Conservation (phyloP, 1,284 basidiomycete genomes). For the Trametes pubescens region DNA sequence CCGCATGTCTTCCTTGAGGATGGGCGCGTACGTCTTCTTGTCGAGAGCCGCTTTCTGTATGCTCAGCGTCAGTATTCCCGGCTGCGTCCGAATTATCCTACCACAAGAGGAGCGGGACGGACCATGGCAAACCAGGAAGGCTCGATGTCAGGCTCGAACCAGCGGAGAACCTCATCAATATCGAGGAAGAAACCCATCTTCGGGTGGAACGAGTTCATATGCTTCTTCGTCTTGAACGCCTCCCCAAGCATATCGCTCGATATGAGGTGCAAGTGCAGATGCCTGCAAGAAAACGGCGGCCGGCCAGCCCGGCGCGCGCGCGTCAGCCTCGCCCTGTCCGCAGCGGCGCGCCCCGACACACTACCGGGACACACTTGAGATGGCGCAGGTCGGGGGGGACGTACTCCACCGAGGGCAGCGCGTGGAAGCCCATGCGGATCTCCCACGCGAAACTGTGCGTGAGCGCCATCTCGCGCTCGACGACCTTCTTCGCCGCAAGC, state of each 20-base stretch:
- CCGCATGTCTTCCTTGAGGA: slow-evolving; percentile 71
- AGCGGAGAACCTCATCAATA: slow-evolving; percentile 76
- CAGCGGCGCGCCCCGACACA: background rate
- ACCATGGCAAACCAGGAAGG: slow-evolving; percentile 62
- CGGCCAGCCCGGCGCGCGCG: background rate
- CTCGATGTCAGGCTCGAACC: slow-evolving; percentile 75
- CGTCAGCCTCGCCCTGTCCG: slow-evolving; percentile 1
- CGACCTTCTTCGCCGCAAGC: slow-evolving; percentile 64
- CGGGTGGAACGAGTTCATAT: slow-evolving; percentile 95
- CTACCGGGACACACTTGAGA: slow-evolving; percentile 26
- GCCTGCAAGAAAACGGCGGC: slow-evolving; percentile 53
- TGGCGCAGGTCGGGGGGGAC: slow-evolving; percentile 40
- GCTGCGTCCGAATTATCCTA: background rate
- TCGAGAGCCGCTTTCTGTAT: slow-evolving; percentile 62
- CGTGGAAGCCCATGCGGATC: slow-evolving; percentile 89
- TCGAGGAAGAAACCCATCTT: slow-evolving; percentile 87
- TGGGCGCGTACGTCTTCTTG: slow-evolving; percentile 62
- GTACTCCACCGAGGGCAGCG: slow-evolving; percentile 79
- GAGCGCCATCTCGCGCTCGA: slow-evolving; percentile 85
- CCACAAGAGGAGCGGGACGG: slow-evolving; percentile 33
- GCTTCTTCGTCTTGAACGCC: slow-evolving; percentile 89
- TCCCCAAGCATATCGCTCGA: slow-evolving; percentile 84
- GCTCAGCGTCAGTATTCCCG: no score
- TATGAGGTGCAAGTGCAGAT: slow-evolving; percentile 88
- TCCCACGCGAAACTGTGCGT: slow-evolving; percentile 84